Conservation (phyloP, 305 asterid genomes). For the Fraxinus albicans region DNA sequence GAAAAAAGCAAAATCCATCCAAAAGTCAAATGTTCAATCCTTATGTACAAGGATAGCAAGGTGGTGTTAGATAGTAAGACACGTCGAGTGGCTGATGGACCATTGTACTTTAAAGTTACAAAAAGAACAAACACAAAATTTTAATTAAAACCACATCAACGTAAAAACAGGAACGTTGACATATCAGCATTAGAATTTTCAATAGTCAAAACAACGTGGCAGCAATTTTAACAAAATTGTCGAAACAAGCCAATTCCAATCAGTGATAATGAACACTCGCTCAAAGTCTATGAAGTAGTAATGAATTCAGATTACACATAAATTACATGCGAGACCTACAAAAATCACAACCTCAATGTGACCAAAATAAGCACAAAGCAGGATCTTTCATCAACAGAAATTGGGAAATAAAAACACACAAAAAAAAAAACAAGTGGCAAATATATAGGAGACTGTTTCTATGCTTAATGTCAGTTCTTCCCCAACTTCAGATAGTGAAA, state of each 20-base stretch:
- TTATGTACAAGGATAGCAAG: conserved; percentile 3
- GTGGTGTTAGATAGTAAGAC: background rate
- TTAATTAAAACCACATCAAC: background rate
- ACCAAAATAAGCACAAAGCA: background rate
- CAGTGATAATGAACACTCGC: background rate
- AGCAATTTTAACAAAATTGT: background rate
- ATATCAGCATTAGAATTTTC: background rate
- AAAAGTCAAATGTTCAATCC: background rate
- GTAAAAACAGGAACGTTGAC: background rate
- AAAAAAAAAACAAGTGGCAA: background rate
- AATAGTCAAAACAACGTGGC: background rate
- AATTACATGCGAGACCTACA: background rate
- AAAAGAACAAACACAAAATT: background rate
- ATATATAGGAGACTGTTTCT: background rate
- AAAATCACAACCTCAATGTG: background rate
- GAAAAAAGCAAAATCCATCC: background rate
- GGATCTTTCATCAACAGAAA: background rate
- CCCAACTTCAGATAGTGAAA: background rate
- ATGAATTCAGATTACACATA: background rate
- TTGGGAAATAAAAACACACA: background rate
- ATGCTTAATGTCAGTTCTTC: background rate
- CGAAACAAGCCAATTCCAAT: background rate
- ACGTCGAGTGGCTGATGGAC: background rate
- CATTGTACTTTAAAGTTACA: background rate
- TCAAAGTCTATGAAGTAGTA: background rate